phyloP scores from a whole-genome alignment of 2,329 filamentous ascomycete species.

The Polychaeton citri region DNA sequence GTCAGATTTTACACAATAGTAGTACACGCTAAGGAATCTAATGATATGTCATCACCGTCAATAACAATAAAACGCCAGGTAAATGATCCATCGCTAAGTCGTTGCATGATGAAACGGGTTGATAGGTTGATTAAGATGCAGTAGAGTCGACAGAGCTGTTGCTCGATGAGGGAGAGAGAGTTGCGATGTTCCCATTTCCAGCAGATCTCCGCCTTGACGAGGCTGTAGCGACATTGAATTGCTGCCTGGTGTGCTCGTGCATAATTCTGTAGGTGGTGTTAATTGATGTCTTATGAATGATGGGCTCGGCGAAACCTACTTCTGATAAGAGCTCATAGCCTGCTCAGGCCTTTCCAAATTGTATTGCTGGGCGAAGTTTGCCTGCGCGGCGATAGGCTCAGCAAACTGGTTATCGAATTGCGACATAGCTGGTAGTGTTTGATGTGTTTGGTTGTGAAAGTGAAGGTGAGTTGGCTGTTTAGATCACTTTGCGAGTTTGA shows the following conservation, averaged over 20 bases:
- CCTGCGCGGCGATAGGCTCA: slow-evolving; percentile 27
- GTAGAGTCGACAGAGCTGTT: slow-evolving; percentile 16
- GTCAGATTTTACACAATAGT: too few relatives aligned
- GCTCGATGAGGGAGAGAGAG: slow-evolving; percentile 13
- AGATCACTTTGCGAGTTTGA: too few relatives aligned
- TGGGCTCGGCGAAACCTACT: slow-evolving; percentile 17
- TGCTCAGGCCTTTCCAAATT: slow-evolving; percentile 26
- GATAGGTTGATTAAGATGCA: slow-evolving; percentile 11
- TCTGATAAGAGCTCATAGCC: slow-evolving; percentile 31
- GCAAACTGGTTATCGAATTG: slow-evolving; percentile 24
- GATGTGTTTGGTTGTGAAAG: too few relatives aligned
- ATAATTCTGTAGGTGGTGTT: slow-evolving; percentile 24
- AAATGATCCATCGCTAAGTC: too few relatives aligned
- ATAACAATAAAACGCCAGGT: too few relatives aligned
- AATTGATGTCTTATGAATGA: background rate
- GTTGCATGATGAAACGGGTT: too few relatives aligned
- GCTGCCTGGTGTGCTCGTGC: slow-evolving; percentile 37
- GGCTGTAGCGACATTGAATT: slow-evolving; percentile 31
- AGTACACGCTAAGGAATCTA: too few relatives aligned
- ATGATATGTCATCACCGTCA: too few relatives aligned
- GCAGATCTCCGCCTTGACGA: slow-evolving; percentile 30
- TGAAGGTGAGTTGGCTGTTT: too few relatives aligned
- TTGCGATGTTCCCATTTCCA: slow-evolving; percentile 7
- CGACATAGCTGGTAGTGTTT: too few relatives aligned
- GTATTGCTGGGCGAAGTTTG: slow-evolving; percentile 32